Percentiles rank a stretch among this genome's conserved stretches.
phyloP scores from a whole-genome alignment of 164 flowering plant species.

The Amborella trichopoda region DNA sequence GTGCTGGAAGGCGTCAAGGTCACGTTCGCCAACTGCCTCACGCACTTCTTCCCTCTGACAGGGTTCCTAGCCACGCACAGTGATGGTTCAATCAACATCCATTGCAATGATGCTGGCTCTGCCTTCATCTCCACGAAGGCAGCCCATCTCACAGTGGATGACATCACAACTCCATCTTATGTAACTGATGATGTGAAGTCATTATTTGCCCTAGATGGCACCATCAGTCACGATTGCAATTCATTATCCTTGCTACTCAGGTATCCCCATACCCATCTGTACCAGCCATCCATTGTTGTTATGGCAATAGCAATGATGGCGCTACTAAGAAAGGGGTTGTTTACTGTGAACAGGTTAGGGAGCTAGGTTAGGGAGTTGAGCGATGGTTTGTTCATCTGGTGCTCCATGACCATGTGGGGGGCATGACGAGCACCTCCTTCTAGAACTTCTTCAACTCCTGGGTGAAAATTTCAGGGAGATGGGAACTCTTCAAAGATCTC shows the following conservation, averaged over 20 bases:
- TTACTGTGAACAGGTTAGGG: slow-evolving; percentile 11
- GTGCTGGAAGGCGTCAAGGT: slow-evolving; percentile 22
- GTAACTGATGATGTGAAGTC: slow-evolving; percentile 34
- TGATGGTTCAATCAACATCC: slow-evolving; percentile 18
- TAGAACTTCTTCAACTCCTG: slow-evolving; percentile 14
- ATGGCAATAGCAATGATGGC: no score
- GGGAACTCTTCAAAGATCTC: neutral
- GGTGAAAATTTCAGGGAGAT: slow-evolving; percentile 4
- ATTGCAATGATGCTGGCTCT: slow-evolving; percentile 43
- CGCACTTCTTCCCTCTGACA: slow-evolving; percentile 38
- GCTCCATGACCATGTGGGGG: slow-evolving; percentile 9
- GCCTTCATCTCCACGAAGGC: slow-evolving; percentile 28
- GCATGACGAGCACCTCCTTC: slow-evolving; percentile 9
- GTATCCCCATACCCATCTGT: no score
- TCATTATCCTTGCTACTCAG: slow-evolving; percentile 31
- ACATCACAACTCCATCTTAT: slow-evolving; percentile 27
- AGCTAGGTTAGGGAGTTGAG: no score
- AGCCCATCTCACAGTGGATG: slow-evolving; percentile 14
- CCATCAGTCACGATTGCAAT: slow-evolving; percentile 44
- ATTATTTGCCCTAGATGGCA: slow-evolving; percentile 32
- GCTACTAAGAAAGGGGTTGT: no score
- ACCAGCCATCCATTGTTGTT: no score
- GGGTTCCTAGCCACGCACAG: slow-evolving; percentile 31
- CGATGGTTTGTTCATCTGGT: slow-evolving; percentile 10
- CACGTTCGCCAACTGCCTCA: slow-evolving; percentile 34